Percentiles rank a stretch among this genome's conserved stretches.
Evolutionary conservation across 2,329 filamentous ascomycete species (phyloP).

Genomic region (Claviceps arundinis): DNA sequence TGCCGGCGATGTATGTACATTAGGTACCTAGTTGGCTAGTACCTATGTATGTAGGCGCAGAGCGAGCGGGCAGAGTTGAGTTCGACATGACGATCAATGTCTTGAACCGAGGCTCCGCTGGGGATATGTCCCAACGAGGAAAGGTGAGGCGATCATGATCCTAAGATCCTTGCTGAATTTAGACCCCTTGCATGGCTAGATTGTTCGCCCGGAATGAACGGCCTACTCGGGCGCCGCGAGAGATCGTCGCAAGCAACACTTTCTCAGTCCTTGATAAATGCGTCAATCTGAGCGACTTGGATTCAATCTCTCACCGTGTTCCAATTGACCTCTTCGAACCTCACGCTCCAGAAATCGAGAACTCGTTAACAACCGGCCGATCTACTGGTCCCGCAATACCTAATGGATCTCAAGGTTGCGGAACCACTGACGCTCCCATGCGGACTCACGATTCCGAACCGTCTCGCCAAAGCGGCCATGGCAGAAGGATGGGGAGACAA

Average conservation of each 20-base stretch:
- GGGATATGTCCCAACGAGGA: neutral
- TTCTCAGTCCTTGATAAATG: neutral
- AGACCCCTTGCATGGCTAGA: neutral
- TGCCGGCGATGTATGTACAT: too few relatives aligned
- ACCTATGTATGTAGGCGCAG: too few relatives aligned
- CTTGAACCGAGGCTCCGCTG: neutral
- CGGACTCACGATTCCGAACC: constrained; percentile 42
- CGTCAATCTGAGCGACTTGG: neutral
- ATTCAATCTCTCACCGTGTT: neutral
- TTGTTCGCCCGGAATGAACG: neutral
- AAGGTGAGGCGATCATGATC: neutral
- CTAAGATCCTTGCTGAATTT: neutral
- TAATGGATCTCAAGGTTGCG: constrained; percentile 3
- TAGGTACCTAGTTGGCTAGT: too few relatives aligned
- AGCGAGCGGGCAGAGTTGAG: neutral
- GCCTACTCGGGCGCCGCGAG: neutral
- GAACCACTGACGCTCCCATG: constrained; percentile 37
- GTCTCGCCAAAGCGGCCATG: constrained; percentile 39
- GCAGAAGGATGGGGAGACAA: constrained; percentile 29
- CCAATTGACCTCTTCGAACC: neutral
- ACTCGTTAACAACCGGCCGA: neutral
- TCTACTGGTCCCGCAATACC: neutral
- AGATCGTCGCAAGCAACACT: neutral
- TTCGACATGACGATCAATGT: neutral
- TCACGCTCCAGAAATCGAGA: neutral